A percentile compares a stretch with the other conserved stretches of the same genome.
Evolutionary conservation across 257 asterid genomes (phyloP).

Genomic region (Fraxinus excelsior): DNA sequence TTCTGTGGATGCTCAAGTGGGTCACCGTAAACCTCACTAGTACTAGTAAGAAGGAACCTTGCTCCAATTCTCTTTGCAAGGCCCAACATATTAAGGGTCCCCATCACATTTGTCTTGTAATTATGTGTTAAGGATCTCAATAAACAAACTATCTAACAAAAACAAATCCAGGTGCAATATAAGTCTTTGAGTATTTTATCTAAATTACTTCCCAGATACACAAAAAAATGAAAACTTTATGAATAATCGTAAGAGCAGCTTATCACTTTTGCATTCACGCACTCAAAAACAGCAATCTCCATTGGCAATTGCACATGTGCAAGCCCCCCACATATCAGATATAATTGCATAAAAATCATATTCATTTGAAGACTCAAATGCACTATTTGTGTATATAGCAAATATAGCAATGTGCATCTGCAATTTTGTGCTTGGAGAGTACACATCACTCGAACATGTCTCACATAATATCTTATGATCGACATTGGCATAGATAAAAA

Average conservation of each 20-base stretch:
- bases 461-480: not conserved
- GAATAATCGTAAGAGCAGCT: not conserved
- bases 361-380: not conserved
- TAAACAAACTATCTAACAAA: not conserved
- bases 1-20: constrained; percentile 37
- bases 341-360: not conserved
- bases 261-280: not conserved
- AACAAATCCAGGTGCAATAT: constrained; percentile 6
- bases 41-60: constrained; percentile 31
- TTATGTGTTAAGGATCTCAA: constrained; percentile 13
- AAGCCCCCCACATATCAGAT: not conserved
- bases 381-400: not conserved
- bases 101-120: constrained; percentile 93
- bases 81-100: constrained; percentile 34
- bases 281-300: not conserved
- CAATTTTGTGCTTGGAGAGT: not conserved
- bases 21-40: constrained; percentile 38
- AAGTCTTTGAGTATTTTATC: not conserved
- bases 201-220: not conserved
- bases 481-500: not conserved
- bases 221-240: not conserved
- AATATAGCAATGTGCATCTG: not conserved
- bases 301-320: not conserved
- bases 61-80: constrained; percentile 37
- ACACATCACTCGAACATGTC: not conserved